Evolutionary conservation across 2,329 filamentous ascomycete genomes (phyloP).

Genomic region (Tolypocladium guangdongense): DNA sequence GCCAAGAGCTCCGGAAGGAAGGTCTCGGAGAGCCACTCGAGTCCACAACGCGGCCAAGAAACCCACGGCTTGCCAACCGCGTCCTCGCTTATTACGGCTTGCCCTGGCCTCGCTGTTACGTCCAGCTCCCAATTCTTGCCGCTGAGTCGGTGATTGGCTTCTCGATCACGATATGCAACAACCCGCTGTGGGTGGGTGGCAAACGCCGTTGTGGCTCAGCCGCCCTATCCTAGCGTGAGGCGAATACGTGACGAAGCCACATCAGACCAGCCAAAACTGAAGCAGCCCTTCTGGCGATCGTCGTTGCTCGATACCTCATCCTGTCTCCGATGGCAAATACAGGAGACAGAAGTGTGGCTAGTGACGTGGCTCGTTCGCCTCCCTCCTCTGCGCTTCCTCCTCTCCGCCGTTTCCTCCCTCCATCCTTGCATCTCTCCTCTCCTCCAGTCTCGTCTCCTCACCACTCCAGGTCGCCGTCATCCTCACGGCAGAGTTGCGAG

Average conservation of each 20-base stretch:
- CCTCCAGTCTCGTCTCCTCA: background rate
- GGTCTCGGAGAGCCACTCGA: background rate
- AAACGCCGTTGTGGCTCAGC: constrained; percentile 1
- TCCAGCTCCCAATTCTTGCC: background rate
- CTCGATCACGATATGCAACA: no score
- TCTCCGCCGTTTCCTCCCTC: background rate
- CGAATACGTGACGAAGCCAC: constrained; percentile 2
- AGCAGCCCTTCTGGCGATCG: background rate
- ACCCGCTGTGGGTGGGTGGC: no score
- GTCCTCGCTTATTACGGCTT: background rate
- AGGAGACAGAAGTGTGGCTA: constrained; percentile 5
- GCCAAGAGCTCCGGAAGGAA: background rate
- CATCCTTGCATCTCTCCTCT: background rate
- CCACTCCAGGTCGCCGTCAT: background rate
- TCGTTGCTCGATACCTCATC: background rate
- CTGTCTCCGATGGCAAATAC: background rate
- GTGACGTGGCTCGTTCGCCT: constrained; percentile 10
- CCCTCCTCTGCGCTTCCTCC: background rate
- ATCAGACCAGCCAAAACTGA: background rate
- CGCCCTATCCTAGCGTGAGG: background rate
- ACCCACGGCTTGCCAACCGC: background rate
- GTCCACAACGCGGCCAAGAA: background rate
- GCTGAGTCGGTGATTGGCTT: background rate
- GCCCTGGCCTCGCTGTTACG: background rate
- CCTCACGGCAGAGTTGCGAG: background rate